Conservation (phyloP, 108 stramenopile species). For the Hondaea fermentalgiana region DNA sequence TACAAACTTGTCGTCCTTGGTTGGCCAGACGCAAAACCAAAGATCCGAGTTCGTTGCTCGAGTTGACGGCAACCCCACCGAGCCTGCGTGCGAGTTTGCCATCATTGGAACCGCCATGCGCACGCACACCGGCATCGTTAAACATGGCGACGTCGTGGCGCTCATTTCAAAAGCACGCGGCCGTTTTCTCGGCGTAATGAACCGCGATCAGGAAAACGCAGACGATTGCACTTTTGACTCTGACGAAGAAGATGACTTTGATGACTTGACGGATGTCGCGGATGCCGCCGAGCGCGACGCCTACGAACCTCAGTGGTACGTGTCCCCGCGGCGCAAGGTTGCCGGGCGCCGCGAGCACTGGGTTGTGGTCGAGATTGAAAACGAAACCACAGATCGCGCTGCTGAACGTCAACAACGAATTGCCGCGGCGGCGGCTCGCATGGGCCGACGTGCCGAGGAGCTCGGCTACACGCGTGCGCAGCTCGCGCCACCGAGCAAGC, state of each 20-base stretch:
- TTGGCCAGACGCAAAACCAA: neutral
- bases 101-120: neutral
- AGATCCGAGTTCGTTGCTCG: neutral
- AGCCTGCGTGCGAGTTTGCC: neutral
- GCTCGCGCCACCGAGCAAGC: neutral
- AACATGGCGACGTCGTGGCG: conserved; percentile 9
- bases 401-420: neutral
- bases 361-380: neutral
- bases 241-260: neutral
- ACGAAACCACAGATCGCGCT: neutral
- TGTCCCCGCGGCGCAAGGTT: neutral
- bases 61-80: neutral
- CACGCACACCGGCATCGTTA: neutral
- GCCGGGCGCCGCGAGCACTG: neutral
- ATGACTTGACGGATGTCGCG: neutral
- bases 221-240: neutral
- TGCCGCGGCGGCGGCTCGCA: neutral
- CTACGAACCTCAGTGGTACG: neutral
- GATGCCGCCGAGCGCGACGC: neutral
- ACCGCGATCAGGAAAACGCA: neutral
- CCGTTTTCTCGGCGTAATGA: neutral
- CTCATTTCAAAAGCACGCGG: neutral
- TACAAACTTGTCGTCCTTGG: neutral
- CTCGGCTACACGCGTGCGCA: neutral
- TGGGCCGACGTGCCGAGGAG: neutral